A percentile compares a stretch with the other conserved stretches of the same genome.
Conservation (phyloP, 208 protist genomes). For the Crithidia sp. region DNA sequence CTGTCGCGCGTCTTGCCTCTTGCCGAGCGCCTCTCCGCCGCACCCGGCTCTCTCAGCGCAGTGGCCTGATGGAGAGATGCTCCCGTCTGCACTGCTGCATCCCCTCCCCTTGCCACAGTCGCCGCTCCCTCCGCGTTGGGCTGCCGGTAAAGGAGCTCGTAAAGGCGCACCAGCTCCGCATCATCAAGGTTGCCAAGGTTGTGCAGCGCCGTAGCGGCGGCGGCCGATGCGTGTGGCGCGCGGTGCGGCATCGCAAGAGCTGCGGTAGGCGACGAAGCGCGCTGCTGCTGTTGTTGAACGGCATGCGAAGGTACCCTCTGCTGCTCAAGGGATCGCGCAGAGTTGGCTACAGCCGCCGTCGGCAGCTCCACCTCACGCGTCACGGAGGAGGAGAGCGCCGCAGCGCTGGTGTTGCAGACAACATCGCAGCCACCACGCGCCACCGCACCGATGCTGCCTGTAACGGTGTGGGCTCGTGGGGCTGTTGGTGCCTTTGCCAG, state of each 20-base stretch:
- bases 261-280: neutral
- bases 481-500: neutral
- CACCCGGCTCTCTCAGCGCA: too few relatives aligned
- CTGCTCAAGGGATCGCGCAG: too few relatives aligned
- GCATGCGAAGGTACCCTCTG: too few relatives aligned
- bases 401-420: neutral
- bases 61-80: too few relatives aligned
- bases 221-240: neutral
- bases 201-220: neutral
- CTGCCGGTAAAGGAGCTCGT: conserved; percentile 9
- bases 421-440: neutral
- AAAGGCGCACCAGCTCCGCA: conserved; percentile 13
- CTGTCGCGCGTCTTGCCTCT: neutral
- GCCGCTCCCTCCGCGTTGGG: neutral
- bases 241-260: neutral
- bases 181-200: conserved; percentile 3
- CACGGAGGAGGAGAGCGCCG: conserved; percentile 5
- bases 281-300: conserved; percentile 1
- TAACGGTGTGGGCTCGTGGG: neutral
- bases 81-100: too few relatives aligned
- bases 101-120: neutral
- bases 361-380: conserved; percentile 36
- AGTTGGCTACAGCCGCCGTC: neutral
- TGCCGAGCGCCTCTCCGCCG: neutral
- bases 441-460: too few relatives aligned